A percentile compares a stretch with the other conserved stretches of the same genome.
These are phyloP conservation scores for Thecamonas trahens DNA, from an alignment of 78 protist genomes.

Conservation along the genomic window DNA sequence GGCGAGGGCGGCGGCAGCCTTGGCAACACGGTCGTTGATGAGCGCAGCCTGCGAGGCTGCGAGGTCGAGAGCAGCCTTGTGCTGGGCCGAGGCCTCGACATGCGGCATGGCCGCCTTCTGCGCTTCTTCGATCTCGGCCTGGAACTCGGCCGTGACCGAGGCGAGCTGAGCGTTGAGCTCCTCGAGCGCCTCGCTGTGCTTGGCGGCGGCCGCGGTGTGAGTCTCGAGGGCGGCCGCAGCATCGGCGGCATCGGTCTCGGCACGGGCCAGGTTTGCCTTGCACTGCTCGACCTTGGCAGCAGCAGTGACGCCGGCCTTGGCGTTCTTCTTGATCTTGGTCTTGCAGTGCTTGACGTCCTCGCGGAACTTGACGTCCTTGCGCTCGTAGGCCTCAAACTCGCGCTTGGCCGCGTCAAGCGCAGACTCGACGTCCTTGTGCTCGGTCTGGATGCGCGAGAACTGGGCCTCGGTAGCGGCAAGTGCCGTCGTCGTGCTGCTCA, in stretches of 20 bases:
- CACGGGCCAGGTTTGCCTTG: no score
- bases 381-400: slow-evolving; percentile 21
- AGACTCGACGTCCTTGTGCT: neutral
- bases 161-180: slow-evolving; percentile 21
- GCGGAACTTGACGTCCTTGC: slow-evolving; percentile 29
- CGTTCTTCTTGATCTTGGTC: neutral
- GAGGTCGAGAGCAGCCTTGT: slow-evolving; percentile 19
- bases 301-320: neutral
- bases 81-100: slow-evolving; percentile 15
- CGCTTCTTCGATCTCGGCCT: slow-evolving; percentile 57
- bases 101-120: slow-evolving; percentile 65
- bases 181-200: slow-evolving; percentile 15
- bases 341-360: slow-evolving; percentile 27
- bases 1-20: neutral
- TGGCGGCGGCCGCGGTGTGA: slow-evolving; percentile 1
- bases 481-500: neutral
- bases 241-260: no score
- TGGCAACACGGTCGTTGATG: slow-evolving; percentile 10
- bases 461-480: slow-evolving; percentile 1
- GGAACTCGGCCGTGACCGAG: slow-evolving; percentile 31
- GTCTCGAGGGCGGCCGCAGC: no score
- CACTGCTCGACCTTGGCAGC: no score
- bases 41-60: slow-evolving; percentile 42
- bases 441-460: slow-evolving; percentile 11
- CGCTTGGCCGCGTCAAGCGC: slow-evolving; percentile 23